Percentiles rank a stretch among this genome's conserved stretches.
Conservation (phyloP, 352 stramenopile genomes). For the Elongisporangium undulatum region DNA sequence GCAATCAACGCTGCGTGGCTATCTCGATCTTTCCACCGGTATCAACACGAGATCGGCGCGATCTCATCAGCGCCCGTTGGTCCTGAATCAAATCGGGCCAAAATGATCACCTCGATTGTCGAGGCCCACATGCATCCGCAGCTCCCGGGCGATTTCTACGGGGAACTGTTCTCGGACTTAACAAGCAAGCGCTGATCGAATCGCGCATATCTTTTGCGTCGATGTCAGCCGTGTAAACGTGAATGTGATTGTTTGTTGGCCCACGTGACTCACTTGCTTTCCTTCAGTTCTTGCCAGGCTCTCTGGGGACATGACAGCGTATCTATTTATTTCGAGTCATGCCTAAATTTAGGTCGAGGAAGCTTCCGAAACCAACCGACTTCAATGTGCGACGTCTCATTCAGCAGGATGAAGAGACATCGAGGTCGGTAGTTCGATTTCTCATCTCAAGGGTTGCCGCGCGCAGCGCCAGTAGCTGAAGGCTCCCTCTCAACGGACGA, state of each 20-base stretch:
- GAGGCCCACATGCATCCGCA: constrained; percentile 81
- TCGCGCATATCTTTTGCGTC: background rate
- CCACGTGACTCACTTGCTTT: background rate
- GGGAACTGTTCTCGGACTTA: constrained; percentile 67
- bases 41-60: constrained; percentile 69
- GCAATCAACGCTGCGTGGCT: constrained; percentile 77
- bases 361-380: background rate
- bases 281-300: background rate
- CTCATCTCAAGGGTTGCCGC: background rate
- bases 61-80: constrained; percentile 56
- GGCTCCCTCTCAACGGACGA: background rate
- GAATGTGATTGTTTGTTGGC: background rate
- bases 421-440: background rate
- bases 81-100: constrained; percentile 67
- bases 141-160: constrained; percentile 84
- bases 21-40: constrained; percentile 63
- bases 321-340: background rate
- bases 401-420: background rate
- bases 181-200: constrained; percentile 11
- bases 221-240: background rate
- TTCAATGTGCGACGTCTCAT: background rate
- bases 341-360: background rate
- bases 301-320: no score
- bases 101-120: constrained; percentile 65
- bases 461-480: background rate